Evolutionary conservation across 139 green algal genomes (phyloP).

Genomic region (Chlamydomonas incerta): DNA sequence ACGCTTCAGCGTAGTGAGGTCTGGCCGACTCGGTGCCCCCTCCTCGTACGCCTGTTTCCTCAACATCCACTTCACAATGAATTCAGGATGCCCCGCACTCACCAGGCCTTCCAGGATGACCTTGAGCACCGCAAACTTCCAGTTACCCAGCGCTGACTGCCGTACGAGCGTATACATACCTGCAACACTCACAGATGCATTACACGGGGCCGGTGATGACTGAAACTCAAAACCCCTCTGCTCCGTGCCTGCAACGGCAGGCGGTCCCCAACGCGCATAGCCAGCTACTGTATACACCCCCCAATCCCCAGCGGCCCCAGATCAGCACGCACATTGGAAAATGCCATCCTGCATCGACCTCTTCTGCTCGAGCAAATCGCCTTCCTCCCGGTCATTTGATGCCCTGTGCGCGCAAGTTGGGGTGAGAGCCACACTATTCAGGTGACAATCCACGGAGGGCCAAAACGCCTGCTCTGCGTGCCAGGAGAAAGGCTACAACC

Average conservation of each 20-base stretch:
- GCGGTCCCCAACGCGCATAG: too few relatives aligned
- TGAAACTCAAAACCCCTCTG: too few relatives aligned
- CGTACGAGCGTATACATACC: slow-evolving; percentile 35
- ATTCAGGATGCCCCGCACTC: neutral
- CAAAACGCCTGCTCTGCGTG: too few relatives aligned
- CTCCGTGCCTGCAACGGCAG: too few relatives aligned
- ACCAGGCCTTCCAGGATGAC: slow-evolving; percentile 20
- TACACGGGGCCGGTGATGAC: neutral
- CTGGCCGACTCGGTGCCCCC: too few relatives aligned
- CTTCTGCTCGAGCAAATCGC: slow-evolving; percentile 37
- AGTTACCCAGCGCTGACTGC: neutral
- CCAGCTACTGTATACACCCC: neutral
- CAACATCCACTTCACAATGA: too few relatives aligned
- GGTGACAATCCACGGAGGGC: too few relatives aligned
- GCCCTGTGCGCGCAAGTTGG: too few relatives aligned
- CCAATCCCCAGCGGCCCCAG: neutral
- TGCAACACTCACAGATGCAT: neutral
- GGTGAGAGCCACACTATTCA: too few relatives aligned
- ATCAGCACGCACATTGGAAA: neutral
- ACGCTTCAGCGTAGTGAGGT: too few relatives aligned
- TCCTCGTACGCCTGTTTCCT: too few relatives aligned
- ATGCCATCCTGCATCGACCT: slow-evolving; percentile 20
- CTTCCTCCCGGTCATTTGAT: neutral
- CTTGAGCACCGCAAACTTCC: slow-evolving; percentile 32
- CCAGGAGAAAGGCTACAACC: too few relatives aligned